Base-by-base conservation (phyloP, 176 grass and related monocot species). In the Oryza australiensis region DNA sequence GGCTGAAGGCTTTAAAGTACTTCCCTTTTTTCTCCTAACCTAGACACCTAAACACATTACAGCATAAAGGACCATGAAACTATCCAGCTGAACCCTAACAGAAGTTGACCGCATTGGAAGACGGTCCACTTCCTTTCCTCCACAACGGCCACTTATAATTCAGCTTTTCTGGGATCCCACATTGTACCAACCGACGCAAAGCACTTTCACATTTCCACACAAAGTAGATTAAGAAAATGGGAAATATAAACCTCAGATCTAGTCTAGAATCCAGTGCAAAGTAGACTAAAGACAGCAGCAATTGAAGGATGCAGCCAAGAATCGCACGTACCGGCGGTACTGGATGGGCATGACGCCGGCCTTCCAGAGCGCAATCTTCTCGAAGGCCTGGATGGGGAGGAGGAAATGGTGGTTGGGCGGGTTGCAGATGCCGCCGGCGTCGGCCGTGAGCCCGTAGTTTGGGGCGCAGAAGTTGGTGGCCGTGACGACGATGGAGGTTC, bases 281-380 rank as follows among this genome's bases (percentile, higher is more conserved):
- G 13, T 26, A 49, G 27, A 83, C 70, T 22, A 71, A 75, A 75
- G 48, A 12, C 51, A 73, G 9, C 28, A 72, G 66, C 24, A 49
- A 60, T 23, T 9, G 11, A 34, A 72, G 28, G 27, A 26, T 26
- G 70, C 66, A 77, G 38, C 5, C 26, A 24, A 82, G 43, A 77
- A 73, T 18, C 4, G 23, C 10, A 91, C 89, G 26, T 86, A 99
- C 96, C 96, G 87, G 62, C 96, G 90, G 80, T 95, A 99, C 82
- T 99, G 93, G 86, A 99, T 90, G 34, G 96, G 96, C 90, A 99
- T 95, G 73, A 99, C 85, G 81, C 96, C 96, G 48, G 96, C 96
- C 85, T 99, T 99, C 96, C 96, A 99, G 83, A 95, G 92, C 34
- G 96, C 96, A 72, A 99, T 99, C 87, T 99, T 99, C 82, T 99